Evolutionary conservation across 148 eudicot species (phyloP), one percentile per base, ranked within the genome.

Genomic region (Bassia scoparia): DNA sequence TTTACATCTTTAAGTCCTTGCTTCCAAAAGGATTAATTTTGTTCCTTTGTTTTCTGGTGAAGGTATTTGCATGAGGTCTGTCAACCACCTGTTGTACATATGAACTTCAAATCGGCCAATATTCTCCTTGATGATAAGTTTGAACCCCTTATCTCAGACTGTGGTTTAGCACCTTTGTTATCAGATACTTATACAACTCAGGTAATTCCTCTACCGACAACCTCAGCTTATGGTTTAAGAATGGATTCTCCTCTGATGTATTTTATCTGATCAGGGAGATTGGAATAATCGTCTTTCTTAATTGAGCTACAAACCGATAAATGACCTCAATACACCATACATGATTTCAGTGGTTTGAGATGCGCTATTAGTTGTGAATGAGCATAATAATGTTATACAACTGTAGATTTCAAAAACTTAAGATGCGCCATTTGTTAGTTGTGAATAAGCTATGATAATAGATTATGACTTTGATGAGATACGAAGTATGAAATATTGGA

Each of bases 1-100:
- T 41, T 24, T 23, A 37, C 27, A 60, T 30, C 18, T 59, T 2
- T 33, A 17, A 11, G 17, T 15, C 31, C 26, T 46, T 68, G 59
- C 23, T 44, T 75, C 14, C 31, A 20, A 55, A 21, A 26, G 37
- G 8, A 35, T 59, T 61, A 53, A 66, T 56, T 31, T 61, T 64
- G n/a, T 48, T 58, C 46, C 70, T 72, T 71, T 80, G 55, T 69
- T 43, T 70, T 71, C 58, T 70, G 71, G 37, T 46, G 34, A 73
- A 96, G 99, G 84, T 90, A 96, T 78, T 72, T 96, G 88, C 99
- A 92, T 54, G 97, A 92, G 86, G 81, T 77, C 34, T 88, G 90
- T 79, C 79, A 85, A 68, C 99, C 96, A 18, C 85, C 90, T 30
- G 62, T 88, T 59, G 86, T 89, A 30, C 97, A 96, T 84, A 80